phyloP scores from a whole-genome alignment of 441 rosid genomes.

The Eutrema salsugineum region DNA sequence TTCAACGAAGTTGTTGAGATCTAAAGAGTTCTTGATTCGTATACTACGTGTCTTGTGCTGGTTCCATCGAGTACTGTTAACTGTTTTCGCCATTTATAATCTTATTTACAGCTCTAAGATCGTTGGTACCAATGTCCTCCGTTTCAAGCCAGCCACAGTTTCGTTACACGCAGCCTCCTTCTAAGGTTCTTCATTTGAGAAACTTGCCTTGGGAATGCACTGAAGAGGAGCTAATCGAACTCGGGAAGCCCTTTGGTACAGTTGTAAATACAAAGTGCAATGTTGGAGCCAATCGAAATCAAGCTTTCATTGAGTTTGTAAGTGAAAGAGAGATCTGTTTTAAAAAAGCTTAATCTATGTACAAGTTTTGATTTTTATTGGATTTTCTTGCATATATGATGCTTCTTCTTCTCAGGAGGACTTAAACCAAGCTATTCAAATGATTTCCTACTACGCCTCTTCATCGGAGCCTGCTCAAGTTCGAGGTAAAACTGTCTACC shows the following conservation, averaged over 20 bases:
- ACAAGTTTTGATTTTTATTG: background rate
- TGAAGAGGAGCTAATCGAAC: conserved; percentile 89
- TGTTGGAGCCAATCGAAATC: conserved; percentile 96
- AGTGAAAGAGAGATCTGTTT: conserved; percentile 31
- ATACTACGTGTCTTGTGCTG: background rate
- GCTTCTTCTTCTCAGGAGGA: conserved; percentile 51
- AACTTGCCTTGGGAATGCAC: conserved; percentile 99
- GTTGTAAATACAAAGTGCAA: conserved; percentile 99
- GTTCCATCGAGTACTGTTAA: background rate
- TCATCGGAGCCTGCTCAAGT: conserved; percentile 99
- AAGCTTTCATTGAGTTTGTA: conserved; percentile 98
- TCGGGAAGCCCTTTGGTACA: conserved; percentile 95
- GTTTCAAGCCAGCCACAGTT: conserved; percentile 98
- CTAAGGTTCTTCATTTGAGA: conserved; percentile 96
- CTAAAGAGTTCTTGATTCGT: background rate
- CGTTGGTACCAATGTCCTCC: conserved; percentile 59
- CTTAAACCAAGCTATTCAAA: conserved; percentile 94
- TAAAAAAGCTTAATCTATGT: too few species aligned
- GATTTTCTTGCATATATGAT: background rate
- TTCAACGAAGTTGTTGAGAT: background rate
- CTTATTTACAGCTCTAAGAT: background rate
- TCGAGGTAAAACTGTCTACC: conserved; percentile 98
- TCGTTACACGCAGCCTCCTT: conserved; percentile 96
- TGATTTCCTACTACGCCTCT: conserved; percentile 96
- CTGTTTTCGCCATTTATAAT: background rate